Evolutionary conservation across 352 stramenopile species (phyloP), one percentile per base, ranked within the genome.

Genomic region (Globisporangium parvum): DNA sequence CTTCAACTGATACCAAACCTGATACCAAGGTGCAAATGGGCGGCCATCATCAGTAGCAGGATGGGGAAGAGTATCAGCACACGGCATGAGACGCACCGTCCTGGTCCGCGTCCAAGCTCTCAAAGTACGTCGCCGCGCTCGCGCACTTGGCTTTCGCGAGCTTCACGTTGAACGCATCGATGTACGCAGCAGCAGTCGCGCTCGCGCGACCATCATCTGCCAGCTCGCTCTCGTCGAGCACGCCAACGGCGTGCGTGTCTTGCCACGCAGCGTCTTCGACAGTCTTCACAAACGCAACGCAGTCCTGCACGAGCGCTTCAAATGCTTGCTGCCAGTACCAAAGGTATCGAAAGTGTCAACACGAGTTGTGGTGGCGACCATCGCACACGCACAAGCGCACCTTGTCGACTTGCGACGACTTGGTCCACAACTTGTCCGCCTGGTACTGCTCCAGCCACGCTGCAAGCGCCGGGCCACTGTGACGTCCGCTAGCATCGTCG

Each of bases 111-210:
- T 88, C 79, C 35, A 90, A 55, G 23, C 76, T 60, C 44, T 76
- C 75, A 48, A 90, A 90, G 51, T 58, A 68, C 20, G 51, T 42
- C 11, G 51, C 65, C 21, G 69, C 58, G 15, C 71, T 67, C 23
- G 59, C 59, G 55, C 66, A 85, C 57, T 88, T 90, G 68, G 83
- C 75, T 33, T 69, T 73, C 14, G 67, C 72, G 23, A 90, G 63
- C 59, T 85, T 87, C 21, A 86, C n/a, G 60, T 81, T 75, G 24
- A 87, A 51, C 8, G 72, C 77, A 20, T 88, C 73, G 10, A 85
- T 57, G 33, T 85, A 87, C 15, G 58, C 63, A 0, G 63, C 64
- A 41, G 59, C 61, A 10, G 46, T 26, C 3, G 57, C 31, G 8
- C 31, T 37, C 31, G 10, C 31, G 12, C 1, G 2, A 8, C 10